Conservation (phyloP, 768 basidiomycete genomes). For the Agaricus blazei region DNA sequence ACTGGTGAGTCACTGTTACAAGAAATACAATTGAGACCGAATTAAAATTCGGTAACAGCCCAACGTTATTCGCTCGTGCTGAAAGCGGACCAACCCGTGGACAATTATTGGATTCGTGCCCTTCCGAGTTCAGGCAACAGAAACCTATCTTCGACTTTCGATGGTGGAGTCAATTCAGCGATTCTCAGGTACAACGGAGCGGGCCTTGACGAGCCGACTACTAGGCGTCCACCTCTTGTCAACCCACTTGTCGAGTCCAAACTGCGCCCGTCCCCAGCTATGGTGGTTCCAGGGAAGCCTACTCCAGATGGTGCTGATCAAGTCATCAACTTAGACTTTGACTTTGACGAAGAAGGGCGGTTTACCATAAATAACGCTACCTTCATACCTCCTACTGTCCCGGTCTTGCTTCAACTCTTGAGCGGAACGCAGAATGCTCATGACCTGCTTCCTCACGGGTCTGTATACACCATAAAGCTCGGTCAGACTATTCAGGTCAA, state of each 20-base stretch:
- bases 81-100: constrained; percentile 34
- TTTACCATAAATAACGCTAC: constrained; percentile 6
- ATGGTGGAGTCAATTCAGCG: constrained; percentile 34
- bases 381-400: constrained; percentile 19
- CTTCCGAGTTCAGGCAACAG: constrained; percentile 18
- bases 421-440: constrained; percentile 43
- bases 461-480: constrained; percentile 40
- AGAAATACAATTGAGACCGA: constrained; percentile 27
- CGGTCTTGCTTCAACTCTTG: constrained; percentile 55
- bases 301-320: constrained; percentile 36
- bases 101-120: constrained; percentile 53
- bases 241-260: constrained; percentile 29
- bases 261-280: constrained; percentile 31
- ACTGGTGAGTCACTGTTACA: constrained; percentile 25
- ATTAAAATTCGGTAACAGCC: constrained; percentile 18
- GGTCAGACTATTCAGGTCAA: constrained; percentile 34
- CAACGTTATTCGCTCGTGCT: constrained; percentile 37
- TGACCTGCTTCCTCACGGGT: constrained; percentile 45
- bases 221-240: constrained; percentile 11
- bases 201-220: constrained; percentile 32
- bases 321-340: constrained; percentile 28
- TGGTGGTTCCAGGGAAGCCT: constrained; percentile 27
- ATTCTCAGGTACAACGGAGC: constrained; percentile 46
- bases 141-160: constrained; percentile 20
- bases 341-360: constrained; percentile 1